A percentile compares a stretch with the other conserved stretches of the same genome.
phyloP scores from a whole-genome alignment of 306 rosid genomes.

The Alnus rubra region DNA sequence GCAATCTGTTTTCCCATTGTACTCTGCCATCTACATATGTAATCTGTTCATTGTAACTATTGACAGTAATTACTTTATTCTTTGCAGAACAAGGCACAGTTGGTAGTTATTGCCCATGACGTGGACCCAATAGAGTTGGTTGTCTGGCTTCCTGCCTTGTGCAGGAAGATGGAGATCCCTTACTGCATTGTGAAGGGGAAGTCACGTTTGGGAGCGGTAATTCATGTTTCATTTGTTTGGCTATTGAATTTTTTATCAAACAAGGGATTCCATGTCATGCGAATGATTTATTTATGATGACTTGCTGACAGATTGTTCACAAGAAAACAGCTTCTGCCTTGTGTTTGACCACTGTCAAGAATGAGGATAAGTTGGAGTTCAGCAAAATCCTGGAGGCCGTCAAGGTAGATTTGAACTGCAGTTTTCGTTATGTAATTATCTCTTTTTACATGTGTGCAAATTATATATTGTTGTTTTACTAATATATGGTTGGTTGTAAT shows the following conservation, averaged over 20 bases:
- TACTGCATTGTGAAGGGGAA: constrained; percentile 87
- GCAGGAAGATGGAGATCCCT: constrained; percentile 87
- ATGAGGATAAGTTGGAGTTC: constrained; percentile 79
- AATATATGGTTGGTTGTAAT: neutral
- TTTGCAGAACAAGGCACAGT: constrained; percentile 67
- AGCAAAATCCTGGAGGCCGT: constrained; percentile 71
- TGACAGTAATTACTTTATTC: neutral
- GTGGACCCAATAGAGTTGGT: constrained; percentile 86
- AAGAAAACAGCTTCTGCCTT: constrained; percentile 68
- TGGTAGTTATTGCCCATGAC: constrained; percentile 79
- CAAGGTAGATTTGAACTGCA: constrained; percentile 42
- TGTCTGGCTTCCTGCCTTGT: constrained; percentile 80
- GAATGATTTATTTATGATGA: neutral
- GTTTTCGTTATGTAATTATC: neutral
- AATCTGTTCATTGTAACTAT: neutral
- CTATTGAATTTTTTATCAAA: neutral
- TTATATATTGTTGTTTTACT: neutral
- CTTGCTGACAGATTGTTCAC: constrained; percentile 57
- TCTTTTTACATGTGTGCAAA: neutral
- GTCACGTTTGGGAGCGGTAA: constrained; percentile 72
- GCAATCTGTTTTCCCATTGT: neutral
- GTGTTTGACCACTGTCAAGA: constrained; percentile 85
- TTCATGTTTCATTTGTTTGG: neutral
- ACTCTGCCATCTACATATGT: no score
- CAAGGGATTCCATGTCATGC: neutral